Evolutionary conservation across 176 grass and related monocot species (phyloP), one percentile per base, ranked within the genome.

Genomic region (Calamus simplicifolius): DNA sequence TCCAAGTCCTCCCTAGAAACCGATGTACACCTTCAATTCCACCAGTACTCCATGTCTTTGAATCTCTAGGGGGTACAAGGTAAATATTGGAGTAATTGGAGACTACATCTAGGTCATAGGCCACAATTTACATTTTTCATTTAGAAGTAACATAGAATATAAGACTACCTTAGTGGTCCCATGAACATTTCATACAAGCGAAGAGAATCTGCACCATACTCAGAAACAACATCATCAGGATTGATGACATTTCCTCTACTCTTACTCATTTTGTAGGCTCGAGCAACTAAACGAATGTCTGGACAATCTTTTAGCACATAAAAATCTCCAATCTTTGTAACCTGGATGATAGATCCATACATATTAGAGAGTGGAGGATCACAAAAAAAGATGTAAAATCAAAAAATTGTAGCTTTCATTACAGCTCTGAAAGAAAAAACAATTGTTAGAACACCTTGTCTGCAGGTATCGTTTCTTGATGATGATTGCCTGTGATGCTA

Each of bases 121-220:
- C 14, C 57, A 6, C 35, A 5, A 3, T 35, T 17, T 17, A 31
- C 18, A 29, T 29, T 7, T 31, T 31, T 30, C 29, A 52, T 25
- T 52, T n/a, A 6, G 18, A 51, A 28, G 1, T 29, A 66, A 18
- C 18, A 29, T 12, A 50, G 14, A 5, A 29, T 3, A 17, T 50
- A 62, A 59, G 53, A 35, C 18, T 35, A 60, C 58, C 91, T 96
- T 69, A 96, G 81, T 66, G 91, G 91, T 49, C 91, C 91, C 91
- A 96, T 96, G 75, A 96, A 96, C 91, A 96, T 96, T 86, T 96
- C 91, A 49, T 96, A 96, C 63, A 96, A 77, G 17, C 92, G 83
- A 52, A 97, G 92, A 77, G 87, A 97, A 88, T 97, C 92, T 5
- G 92, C 87, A 29, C 87, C 92, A 82, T 97, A 91, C 68, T 91